Evolutionary conservation across 2,329 filamentous ascomycete genomes (phyloP), one percentile per base, ranked within the genome.

Genomic region (Aspergillus sp.): DNA sequence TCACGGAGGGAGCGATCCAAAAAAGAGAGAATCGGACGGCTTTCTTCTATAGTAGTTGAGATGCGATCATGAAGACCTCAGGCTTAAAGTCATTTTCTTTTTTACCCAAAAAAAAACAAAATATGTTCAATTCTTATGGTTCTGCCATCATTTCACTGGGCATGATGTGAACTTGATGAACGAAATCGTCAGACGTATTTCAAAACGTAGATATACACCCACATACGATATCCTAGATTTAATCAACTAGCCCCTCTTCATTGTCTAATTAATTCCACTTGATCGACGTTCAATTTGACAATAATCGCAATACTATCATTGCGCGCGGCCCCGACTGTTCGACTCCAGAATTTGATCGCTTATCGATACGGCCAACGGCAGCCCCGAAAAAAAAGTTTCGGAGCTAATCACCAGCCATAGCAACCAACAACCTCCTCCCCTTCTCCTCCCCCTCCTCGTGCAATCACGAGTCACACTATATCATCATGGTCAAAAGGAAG

Each of bases 401-500:
- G 52, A 49, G 47, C 46, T 37, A 39, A 36, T n/a, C 43, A 46
- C 50, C 47, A 43, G 39, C 32, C 28, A 27, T 29, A 19, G 35
- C 39, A 33, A 46, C 43, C 37, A 33, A 41, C 40, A 49, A 42
- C 43, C 78, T 85, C 1, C 91, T 90, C 67, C 86, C 81, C 27
- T 91, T 91, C 73, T 91, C 91, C 86, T 83, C 90, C 33, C 87
- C 87, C 1, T 90, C 87, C 45, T 40, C 27, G 39, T 39, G 27
- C 33, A 40, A 45, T 40, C 47, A 42, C 40, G 29, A 28, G 37
- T 43, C 47, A 29, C 33, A 33, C 42, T 33, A 34, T 34, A 40
- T 27, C 29, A 50, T 32, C 30, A 93, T 89, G 82, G 87, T 82
- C 47, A 95, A 95, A 72, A 80, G 90, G 67, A 94, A 93, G 73